Evolutionary conservation across 768 basidiomycete species (phyloP).

Genomic region (Rhizopogon vesiculosus): DNA sequence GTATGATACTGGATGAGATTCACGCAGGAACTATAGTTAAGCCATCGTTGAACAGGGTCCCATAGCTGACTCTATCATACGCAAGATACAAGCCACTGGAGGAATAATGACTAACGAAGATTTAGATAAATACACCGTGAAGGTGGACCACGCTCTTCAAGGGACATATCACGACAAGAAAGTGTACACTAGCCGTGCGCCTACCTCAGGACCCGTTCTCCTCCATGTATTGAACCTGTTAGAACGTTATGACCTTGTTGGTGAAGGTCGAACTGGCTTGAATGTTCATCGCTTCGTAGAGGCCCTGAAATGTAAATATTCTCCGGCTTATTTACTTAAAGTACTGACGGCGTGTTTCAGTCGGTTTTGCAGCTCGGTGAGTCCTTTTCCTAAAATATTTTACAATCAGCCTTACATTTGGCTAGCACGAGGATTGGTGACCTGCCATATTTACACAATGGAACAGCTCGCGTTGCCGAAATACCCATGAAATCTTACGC

Average conservation of each 20-base stretch:
- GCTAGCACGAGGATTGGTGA: constrained; percentile 82
- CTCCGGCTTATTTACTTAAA: constrained; percentile 7
- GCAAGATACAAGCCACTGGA: constrained; percentile 64
- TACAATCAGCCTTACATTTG: neutral
- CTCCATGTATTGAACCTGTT: constrained; percentile 89
- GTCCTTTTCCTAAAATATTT: constrained; percentile 3
- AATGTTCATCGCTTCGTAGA: constrained; percentile 82
- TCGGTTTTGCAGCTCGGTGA: constrained; percentile 62
- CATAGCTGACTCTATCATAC: constrained; percentile 75
- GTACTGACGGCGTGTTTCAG: constrained; percentile 22
- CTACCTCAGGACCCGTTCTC: constrained; percentile 86
- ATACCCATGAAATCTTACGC: constrained; percentile 72
- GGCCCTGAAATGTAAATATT: constrained; percentile 67
- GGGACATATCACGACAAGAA: constrained; percentile 75
- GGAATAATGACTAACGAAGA: constrained; percentile 80
- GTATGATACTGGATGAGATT: constrained; percentile 29
- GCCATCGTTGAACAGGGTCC: constrained; percentile 46
- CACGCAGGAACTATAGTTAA: constrained; percentile 9
- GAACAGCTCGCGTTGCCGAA: constrained; percentile 49
- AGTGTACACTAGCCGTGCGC: constrained; percentile 82
- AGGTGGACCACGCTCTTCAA: constrained; percentile 66
- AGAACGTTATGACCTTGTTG: constrained; percentile 60
- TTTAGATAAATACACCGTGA: constrained; percentile 63
- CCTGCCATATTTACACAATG: constrained; percentile 54
- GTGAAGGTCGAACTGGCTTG: constrained; percentile 50